Conservation (phyloP, 768 basidiomycete genomes). For the Boletus barrowsii region DNA sequence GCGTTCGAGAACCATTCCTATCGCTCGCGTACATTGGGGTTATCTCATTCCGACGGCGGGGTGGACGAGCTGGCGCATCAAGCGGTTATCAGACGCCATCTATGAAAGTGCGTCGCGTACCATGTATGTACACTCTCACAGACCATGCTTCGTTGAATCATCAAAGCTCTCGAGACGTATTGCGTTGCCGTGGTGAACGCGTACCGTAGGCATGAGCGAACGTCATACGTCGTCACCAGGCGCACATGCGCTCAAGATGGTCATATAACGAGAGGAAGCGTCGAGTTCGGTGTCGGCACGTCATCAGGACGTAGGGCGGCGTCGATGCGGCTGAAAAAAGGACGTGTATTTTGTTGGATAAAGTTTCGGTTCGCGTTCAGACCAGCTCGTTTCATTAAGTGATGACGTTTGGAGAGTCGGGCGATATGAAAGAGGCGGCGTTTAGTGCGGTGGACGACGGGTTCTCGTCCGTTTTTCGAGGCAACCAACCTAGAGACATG, state of each 20-base stretch:
- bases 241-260: background rate
- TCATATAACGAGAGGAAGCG: background rate
- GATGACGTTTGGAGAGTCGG: slow-evolving; percentile 1
- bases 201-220: background rate
- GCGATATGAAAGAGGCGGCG: slow-evolving; percentile 10
- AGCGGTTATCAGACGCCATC: slow-evolving; percentile 1
- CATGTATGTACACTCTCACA: background rate
- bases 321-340: background rate
- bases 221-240: background rate
- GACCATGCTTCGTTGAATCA: background rate
- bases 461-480: background rate
- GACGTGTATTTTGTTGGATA: background rate
- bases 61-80: no score
- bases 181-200: slow-evolving; percentile 13
- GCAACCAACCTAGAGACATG: background rate
- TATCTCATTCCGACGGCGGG: background rate
- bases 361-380: background rate
- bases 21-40: background rate
- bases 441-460: background rate
- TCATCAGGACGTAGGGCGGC: background rate
- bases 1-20: background rate
- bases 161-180: background rate
- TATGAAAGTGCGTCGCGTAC: slow-evolving; percentile 3
- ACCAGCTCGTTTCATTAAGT: slow-evolving; percentile 8
- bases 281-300: slow-evolving; percentile 1